These are phyloP conservation scores for Calocera viscosa DNA, from an alignment of 768 basidiomycete genomes.

Conservation along the genomic window DNA sequence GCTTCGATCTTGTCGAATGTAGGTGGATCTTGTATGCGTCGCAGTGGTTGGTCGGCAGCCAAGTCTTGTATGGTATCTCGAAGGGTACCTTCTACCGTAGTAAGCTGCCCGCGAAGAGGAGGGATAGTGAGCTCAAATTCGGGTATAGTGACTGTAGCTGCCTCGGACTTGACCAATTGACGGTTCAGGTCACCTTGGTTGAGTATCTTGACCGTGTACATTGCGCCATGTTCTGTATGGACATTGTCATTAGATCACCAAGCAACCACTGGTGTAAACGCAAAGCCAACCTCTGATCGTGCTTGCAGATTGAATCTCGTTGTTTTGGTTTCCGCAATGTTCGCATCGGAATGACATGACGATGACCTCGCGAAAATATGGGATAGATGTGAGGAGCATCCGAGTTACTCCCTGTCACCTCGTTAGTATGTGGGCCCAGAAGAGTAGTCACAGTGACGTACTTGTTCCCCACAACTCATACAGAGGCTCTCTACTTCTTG, in stretches of 20 bases:
- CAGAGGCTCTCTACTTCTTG: slow-evolving; percentile 85
- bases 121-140: slow-evolving; percentile 89
- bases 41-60: slow-evolving; percentile 65
- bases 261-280: neutral
- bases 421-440: neutral
- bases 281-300: slow-evolving; percentile 60
- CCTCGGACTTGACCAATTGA: slow-evolving; percentile 80
- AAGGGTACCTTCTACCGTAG: slow-evolving; percentile 90
- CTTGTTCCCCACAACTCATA: slow-evolving; percentile 88
- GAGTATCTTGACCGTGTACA: slow-evolving; percentile 70
- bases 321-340: slow-evolving; percentile 78
- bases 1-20: slow-evolving; percentile 60
- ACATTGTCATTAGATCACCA: neutral
- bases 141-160: slow-evolving; percentile 69
- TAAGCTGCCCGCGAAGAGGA: slow-evolving; percentile 73
- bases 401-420: slow-evolving; percentile 66
- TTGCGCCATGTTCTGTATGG: slow-evolving; percentile 60
- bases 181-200: slow-evolving; percentile 70
- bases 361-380: slow-evolving; percentile 88
- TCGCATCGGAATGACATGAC: slow-evolving; percentile 96
- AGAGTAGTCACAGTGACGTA: slow-evolving; percentile 28
- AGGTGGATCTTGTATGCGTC: slow-evolving; percentile 62
- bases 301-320: slow-evolving; percentile 88
- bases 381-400: slow-evolving; percentile 82
- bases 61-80: slow-evolving; percentile 73